Base-by-base conservation (phyloP, 2,329 filamentous ascomycete species). In the Colletotrichum aenigma region DNA sequence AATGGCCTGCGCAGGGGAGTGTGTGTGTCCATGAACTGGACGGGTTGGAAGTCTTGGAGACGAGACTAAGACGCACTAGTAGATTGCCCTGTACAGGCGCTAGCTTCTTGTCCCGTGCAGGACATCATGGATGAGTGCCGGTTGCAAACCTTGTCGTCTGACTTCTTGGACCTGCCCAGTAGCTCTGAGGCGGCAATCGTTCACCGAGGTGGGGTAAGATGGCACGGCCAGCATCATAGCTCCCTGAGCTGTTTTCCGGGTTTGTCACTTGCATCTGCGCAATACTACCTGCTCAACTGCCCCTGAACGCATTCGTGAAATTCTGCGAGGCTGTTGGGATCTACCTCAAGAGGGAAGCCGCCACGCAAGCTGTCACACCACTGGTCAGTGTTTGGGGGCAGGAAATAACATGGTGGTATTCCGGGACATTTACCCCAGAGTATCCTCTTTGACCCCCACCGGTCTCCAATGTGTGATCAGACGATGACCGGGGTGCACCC, bases 371-470 rank as follows among this genome's bases (percentile, higher is more conserved):
- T 26, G 52, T 60, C 30, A 60, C 24, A n/a, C 16, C n/a, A 24
- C 21, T 30, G 15, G 21, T 6, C 8, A 43, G 18, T 28, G 30
- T 26, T 68, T 58, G 66, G 13, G 34, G 32, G 58, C 24, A 48
- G 30, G 24, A 36, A 58, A 56, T 24, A 32, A 43, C 12, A 34
- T 69, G 34, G 26, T 72, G 12, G 70, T 67, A 67, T 52, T 18
- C 30, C 48, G 26, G 48, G 58, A 3, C 30, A 16, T 34, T 70
- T 70, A 74, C 71, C 71, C 71, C 66, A 70, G 66, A 74, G 66
- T 43, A 74, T 70, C 71, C 71, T 70, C 71, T 70, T 62, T 48
- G 58, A 24, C 48, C 61, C 52, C 43, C 34, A 24, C 24, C 58
- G n/a, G 21, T 26, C 18, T 56, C n/a, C 55, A 28, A 55, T 6